Percentiles rank a stretch among this genome's conserved stretches.
Conservation (phyloP, 2,329 filamentous ascomycete genomes). For the Myriosclerotinia curreyana region DNA sequence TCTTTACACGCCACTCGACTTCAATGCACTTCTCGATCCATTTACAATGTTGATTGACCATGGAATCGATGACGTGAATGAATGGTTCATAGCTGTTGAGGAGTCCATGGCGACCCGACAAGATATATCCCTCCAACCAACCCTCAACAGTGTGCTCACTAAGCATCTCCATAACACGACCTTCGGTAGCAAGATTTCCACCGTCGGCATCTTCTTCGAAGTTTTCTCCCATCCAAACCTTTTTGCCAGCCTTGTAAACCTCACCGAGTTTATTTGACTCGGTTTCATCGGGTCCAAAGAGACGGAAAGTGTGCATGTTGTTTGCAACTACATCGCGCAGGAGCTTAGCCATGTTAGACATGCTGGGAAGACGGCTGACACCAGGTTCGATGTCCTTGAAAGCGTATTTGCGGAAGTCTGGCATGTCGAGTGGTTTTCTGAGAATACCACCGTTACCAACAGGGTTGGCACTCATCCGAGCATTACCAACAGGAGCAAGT, state of each 20-base stretch:
- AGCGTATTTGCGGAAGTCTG: slow-evolving; percentile 67
- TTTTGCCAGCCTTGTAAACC: slow-evolving; percentile 72
- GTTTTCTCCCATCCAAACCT: slow-evolving; percentile 77
- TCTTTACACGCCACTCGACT: slow-evolving; percentile 70
- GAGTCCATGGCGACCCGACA: slow-evolving; percentile 71
- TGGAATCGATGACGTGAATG: slow-evolving; percentile 78
- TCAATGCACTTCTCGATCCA: slow-evolving; percentile 82
- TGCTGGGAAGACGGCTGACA: slow-evolving; percentile 56
- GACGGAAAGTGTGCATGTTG: slow-evolving; percentile 67
- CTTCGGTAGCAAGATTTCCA: slow-evolving; percentile 65
- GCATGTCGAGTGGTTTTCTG: slow-evolving; percentile 64
- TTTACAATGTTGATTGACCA: slow-evolving; percentile 85
- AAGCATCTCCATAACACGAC: slow-evolving; percentile 81
- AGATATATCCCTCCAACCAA: slow-evolving; percentile 75
- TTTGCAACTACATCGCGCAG: slow-evolving; percentile 63
- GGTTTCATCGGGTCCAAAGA: slow-evolving; percentile 78
- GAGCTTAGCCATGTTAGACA: slow-evolving; percentile 67
- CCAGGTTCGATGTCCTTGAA: slow-evolving; percentile 61
- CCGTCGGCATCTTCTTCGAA: slow-evolving; percentile 74
- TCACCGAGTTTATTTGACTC: slow-evolving; percentile 74
- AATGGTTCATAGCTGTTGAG: slow-evolving; percentile 79
- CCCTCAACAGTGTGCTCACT: slow-evolving; percentile 77
- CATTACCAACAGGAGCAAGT: slow-evolving; percentile 61
- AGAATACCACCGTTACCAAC: slow-evolving; percentile 69
- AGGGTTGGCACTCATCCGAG: slow-evolving; percentile 74